These are phyloP conservation scores for Chytriomyces sp. DNA, from an alignment of 192 early-diverging fungal genomes.

Conservation along the genomic window DNA sequence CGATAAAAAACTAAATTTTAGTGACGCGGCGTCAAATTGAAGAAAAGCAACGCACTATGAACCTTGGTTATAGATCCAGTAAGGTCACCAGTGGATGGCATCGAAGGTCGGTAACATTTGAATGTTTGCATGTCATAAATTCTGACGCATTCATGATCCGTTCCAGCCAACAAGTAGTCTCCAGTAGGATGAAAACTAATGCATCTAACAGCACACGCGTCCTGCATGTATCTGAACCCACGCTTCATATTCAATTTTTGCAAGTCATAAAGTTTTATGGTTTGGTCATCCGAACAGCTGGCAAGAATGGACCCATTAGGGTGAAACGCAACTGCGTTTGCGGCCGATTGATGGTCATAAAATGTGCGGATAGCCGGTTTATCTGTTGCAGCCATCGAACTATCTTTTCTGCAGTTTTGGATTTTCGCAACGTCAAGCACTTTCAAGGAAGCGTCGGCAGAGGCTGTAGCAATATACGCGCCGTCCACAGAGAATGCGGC, in stretches of 20 bases:
- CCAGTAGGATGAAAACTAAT: conserved; percentile 94
- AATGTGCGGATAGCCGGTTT: conserved; percentile 89
- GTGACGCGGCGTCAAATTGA: not conserved
- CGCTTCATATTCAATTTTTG: conserved; percentile 79
- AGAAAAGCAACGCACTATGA: conserved; percentile 27
- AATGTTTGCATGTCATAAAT: conserved; percentile 86
- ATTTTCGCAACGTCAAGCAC: conserved; percentile 87
- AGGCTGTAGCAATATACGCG: conserved; percentile 86
- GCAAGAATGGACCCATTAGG: conserved; percentile 91
- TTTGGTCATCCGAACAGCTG: conserved; percentile 81
- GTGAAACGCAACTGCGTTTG: conserved; percentile 89
- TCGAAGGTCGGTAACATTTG: conserved; percentile 74
- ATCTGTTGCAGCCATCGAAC: conserved; percentile 57
- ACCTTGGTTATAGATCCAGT: conserved; percentile 58
- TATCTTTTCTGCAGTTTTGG: conserved; percentile 63
- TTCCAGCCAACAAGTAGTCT: conserved; percentile 75
- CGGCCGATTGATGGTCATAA: conserved; percentile 81
- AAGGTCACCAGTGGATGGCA: conserved; percentile 47
- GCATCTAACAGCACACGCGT: conserved; percentile 67
- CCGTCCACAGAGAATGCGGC: conserved; percentile 64
- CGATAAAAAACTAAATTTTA: not conserved
- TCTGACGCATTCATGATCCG: conserved; percentile 79
- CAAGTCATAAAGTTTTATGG: conserved; percentile 90
- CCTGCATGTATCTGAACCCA: conserved; percentile 82
- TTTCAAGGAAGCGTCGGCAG: conserved; percentile 86